Evolutionary conservation across 1,284 basidiomycete genomes (phyloP).

Genomic region (Sanghuangporus weigelae): DNA sequence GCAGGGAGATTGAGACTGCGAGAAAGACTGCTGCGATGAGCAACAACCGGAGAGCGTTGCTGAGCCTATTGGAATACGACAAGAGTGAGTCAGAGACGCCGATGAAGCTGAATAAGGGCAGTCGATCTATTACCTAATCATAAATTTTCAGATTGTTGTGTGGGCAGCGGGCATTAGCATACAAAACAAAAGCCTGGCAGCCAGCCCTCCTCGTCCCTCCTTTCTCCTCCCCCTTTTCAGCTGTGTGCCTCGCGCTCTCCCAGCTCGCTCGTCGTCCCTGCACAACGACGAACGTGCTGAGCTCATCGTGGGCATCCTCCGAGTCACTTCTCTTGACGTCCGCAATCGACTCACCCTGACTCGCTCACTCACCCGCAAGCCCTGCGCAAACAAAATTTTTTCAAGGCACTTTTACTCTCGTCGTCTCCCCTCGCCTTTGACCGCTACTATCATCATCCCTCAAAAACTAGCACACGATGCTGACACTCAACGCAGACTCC

Average conservation of each 20-base stretch:
- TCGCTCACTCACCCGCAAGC: neutral
- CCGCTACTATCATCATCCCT: neutral
- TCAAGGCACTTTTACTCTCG: neutral
- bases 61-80: neutral
- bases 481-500: constrained; percentile 72
- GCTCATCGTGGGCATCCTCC: neutral
- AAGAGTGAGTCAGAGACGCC: neutral
- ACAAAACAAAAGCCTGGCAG: neutral
- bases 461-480: constrained; percentile 38
- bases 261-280: neutral
- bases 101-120: neutral
- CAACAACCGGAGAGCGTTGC: neutral
- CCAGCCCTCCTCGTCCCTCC: too few relatives aligned
- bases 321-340: neutral
- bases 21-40: neutral
- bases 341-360: neutral
- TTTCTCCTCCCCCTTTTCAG: neutral
- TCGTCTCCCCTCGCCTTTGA: neutral
- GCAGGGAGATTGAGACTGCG: neutral
- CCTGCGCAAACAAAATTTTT: neutral
- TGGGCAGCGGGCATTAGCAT: neutral
- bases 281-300: too few relatives aligned
- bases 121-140: neutral
- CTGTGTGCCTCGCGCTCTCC: neutral
- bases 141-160: neutral